phyloP scores from a whole-genome alignment of 2,329 filamentous ascomycete genomes.

The Fusarium proliferatum region DNA sequence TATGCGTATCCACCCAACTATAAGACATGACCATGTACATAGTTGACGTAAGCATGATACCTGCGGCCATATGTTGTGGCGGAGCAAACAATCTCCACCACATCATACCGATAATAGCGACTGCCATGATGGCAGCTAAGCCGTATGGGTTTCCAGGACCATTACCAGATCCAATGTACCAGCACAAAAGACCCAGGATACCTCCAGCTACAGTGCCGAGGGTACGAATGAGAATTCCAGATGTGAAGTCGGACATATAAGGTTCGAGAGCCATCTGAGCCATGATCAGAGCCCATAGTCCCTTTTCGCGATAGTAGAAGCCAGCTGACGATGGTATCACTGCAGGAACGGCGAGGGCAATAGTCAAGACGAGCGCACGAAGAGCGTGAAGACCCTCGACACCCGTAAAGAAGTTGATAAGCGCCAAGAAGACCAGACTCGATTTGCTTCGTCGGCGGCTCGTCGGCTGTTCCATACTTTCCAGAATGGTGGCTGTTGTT shows the following conservation, averaged over 20 bases:
- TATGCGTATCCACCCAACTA: conserved; percentile 38
- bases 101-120: conserved; percentile 32
- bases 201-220: conserved; percentile 14
- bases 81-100: conserved; percentile 37
- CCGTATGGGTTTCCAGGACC: conserved; percentile 29
- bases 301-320: conserved; percentile 38
- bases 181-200: conserved; percentile 13
- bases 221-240: conserved; percentile 27
- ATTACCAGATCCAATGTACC: conserved; percentile 11
- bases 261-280: conserved; percentile 33
- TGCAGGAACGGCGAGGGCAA: conserved; percentile 8
- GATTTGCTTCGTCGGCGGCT: conserved; percentile 12
- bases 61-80: conserved; percentile 27
- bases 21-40: conserved; percentile 36
- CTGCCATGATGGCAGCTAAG: conserved; percentile 30
- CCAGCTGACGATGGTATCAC: conserved; percentile 19
- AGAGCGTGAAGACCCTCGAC: conserved; percentile 12
- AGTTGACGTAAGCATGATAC: conserved; percentile 36
- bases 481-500: background rate
- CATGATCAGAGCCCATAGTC: conserved; percentile 39
- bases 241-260: conserved; percentile 33
- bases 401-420: conserved; percentile 14
- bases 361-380: conserved; percentile 3
- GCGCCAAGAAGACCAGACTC: background rate
- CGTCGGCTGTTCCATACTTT: conserved; percentile 10